Base-by-base conservation (phyloP, 306 rosid species). In the Corylus avellana region DNA sequence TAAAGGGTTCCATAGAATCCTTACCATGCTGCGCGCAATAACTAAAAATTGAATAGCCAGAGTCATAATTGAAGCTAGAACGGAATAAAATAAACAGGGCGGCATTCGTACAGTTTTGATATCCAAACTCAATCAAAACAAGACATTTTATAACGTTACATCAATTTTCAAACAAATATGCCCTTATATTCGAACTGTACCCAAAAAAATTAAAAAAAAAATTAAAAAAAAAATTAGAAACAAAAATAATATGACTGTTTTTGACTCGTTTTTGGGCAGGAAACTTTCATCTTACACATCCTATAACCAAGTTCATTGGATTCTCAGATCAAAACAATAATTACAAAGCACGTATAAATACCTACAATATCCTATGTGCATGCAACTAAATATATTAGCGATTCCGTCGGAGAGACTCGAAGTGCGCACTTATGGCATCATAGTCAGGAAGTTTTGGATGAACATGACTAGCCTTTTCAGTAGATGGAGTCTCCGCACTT, bases 391-490 rank as follows among this genome's bases (percentile, higher is more conserved):
- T 74, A 77, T 82, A 87, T 44, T 88, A 82, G 56, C 85, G 81
- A 75, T 32, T 82, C 83, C 88, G 88, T 77, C 86, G 86, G 58
- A 94, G 93, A 75, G 95, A 86, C 50, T 53, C 73, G 83, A 94
- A 91, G 81, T 89, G 91, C 1, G 97, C 97, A 37, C 90, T 76
- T 10, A 92, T 81, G 62, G 87, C 72, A 72, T 94, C 97, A 35
- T 87, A 90, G 78, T 94, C 97, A 1, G 98, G 98, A 81, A 91
- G 90, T 86, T 92, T 92, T 5, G 97, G 97, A 83, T 94, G 97
- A 78, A 91, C 92, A 64, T 94, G 98, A 75, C 82, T 83, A 35
- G 82, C 79, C 69, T 73, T 91, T 84, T 80, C 85, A 75, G 79
- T 85, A 16, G 89, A 78, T 22, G 87, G 57, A 62, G 77, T 39